phyloP scores from a whole-genome alignment of 805 yeast genomes.

The Starmerella lactis-condensi region DNA sequence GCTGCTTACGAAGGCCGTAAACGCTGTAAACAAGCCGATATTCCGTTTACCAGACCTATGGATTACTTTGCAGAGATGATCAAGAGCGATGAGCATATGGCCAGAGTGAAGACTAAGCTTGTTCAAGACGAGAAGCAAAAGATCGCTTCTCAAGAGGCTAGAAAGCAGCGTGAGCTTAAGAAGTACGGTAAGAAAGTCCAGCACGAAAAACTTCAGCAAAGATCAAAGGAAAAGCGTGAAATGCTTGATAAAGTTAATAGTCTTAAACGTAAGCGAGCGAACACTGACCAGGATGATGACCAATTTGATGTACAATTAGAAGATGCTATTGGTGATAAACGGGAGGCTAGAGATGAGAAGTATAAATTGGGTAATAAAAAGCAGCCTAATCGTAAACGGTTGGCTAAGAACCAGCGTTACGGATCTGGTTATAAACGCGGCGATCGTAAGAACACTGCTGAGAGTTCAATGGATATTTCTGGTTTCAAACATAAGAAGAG shows the following conservation, averaged over 20 bases:
- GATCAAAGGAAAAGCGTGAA: slow-evolving; percentile 83
- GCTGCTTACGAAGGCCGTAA: slow-evolving; percentile 64
- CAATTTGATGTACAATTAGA: slow-evolving; percentile 84
- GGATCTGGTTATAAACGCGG: slow-evolving; percentile 63
- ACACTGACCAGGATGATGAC: slow-evolving; percentile 49
- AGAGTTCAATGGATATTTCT: slow-evolving; percentile 48
- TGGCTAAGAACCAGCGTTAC: slow-evolving; percentile 53
- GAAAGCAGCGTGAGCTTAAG: slow-evolving; percentile 83
- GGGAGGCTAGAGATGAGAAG: slow-evolving; percentile 25
- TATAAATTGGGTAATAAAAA: slow-evolving; percentile 29
- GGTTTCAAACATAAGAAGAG: slow-evolving; percentile 37
- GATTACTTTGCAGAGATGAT: slow-evolving; percentile 98
- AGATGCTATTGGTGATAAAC: slow-evolving; percentile 56
- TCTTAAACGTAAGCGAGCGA: slow-evolving; percentile 74
- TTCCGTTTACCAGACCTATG: slow-evolving; percentile 80
- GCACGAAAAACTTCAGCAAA: slow-evolving; percentile 76
- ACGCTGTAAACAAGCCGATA: slow-evolving; percentile 41
- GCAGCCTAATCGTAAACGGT: slow-evolving; percentile 45
- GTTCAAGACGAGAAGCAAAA: slow-evolving; percentile 50
- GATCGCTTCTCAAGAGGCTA: slow-evolving; percentile 83
- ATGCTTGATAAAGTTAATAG: slow-evolving; percentile 76
- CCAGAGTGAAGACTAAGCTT: slow-evolving; percentile 63
- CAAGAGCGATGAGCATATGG: slow-evolving; percentile 96
- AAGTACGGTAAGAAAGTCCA: slow-evolving; percentile 96
- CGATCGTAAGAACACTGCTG: slow-evolving; percentile 53